Evolutionary conservation across 208 protist species (phyloP).

Genomic region (Crithidia fasciculata): DNA sequence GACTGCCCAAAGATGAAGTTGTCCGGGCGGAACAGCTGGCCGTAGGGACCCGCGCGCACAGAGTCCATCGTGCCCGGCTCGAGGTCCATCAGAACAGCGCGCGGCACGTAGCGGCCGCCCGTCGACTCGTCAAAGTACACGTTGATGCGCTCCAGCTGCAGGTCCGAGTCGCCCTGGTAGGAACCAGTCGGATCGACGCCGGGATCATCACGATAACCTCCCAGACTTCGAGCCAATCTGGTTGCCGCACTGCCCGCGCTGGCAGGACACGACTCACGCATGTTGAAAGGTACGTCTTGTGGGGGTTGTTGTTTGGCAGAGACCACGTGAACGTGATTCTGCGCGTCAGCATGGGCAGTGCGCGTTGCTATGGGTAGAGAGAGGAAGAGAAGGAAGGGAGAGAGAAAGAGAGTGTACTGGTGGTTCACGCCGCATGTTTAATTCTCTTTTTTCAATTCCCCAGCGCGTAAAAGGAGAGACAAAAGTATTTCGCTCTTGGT

Average conservation of each 20-base stretch:
- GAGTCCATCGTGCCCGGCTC: constrained; percentile 98
- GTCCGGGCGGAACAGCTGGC: constrained; percentile 94
- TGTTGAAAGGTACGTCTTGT: constrained; percentile 35
- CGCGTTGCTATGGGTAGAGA: too few species aligned
- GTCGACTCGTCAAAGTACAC: constrained; percentile 98
- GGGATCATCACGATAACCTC: constrained; percentile 81
- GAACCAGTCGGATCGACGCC: constrained; percentile 94
- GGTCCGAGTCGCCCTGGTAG: constrained; percentile 85
- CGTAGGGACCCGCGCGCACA: constrained; percentile 93
- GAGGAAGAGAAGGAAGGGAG: too few species aligned
- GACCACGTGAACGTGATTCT: too few species aligned
- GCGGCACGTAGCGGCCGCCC: constrained; percentile 82
- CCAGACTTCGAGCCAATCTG: constrained; percentile 87
- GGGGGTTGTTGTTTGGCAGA: too few species aligned
- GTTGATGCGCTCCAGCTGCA: constrained; percentile 98
- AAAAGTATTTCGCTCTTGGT: too few species aligned
- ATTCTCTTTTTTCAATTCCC: background rate
- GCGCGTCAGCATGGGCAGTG: too few species aligned
- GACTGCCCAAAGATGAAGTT: constrained; percentile 99
- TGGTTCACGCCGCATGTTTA: background rate
- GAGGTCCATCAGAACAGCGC: constrained; percentile 76
- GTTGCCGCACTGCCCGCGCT: constrained; percentile 82
- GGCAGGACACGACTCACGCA: constrained; percentile 87
- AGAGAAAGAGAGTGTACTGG: too few species aligned
- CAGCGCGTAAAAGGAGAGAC: too few species aligned